phyloP scores from a whole-genome alignment of 2,329 filamentous ascomycete species.

The Penicillium sclerotigenum region DNA sequence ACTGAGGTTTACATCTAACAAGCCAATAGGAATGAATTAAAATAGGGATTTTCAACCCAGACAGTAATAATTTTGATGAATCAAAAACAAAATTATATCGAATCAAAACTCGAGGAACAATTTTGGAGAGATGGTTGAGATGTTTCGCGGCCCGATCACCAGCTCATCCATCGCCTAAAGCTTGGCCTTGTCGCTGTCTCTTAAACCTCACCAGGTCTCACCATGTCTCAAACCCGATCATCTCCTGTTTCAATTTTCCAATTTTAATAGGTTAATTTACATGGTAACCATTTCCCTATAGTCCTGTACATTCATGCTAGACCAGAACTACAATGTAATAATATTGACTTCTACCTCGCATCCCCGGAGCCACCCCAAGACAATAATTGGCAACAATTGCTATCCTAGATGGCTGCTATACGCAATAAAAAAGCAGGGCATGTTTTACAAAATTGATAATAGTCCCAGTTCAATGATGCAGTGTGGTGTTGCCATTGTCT shows the following conservation, averaged over 20 bases:
- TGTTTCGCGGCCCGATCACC: slow-evolving; percentile 7
- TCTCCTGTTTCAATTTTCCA: background rate
- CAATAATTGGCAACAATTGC: slow-evolving; percentile 14
- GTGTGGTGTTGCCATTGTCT: background rate
- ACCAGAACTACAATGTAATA: background rate
- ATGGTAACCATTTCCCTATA: background rate
- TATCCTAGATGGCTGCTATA: slow-evolving; percentile 4
- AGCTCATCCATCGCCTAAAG: slow-evolving; percentile 5
- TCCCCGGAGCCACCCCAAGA: background rate
- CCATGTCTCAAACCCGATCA: background rate
- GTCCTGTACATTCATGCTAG: background rate
- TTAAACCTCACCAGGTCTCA: background rate
- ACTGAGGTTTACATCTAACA: slow-evolving; percentile 4
- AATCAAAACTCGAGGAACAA: slow-evolving; percentile 8
- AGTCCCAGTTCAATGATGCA: background rate
- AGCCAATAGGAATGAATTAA: slow-evolving; percentile 20
- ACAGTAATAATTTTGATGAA: slow-evolving; percentile 13
- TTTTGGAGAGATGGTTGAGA: slow-evolving; percentile 9
- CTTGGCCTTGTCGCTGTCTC: slow-evolving; percentile 5
- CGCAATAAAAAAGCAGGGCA: slow-evolving; percentile 3
- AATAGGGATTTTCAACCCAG: slow-evolving; percentile 15
- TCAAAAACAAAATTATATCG: background rate
- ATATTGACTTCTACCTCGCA: background rate
- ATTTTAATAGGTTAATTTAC: background rate
- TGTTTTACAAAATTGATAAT: background rate